Evolutionary conservation across 352 stramenopile species (phyloP).

Genomic region (Phytophthora megakarya): DNA sequence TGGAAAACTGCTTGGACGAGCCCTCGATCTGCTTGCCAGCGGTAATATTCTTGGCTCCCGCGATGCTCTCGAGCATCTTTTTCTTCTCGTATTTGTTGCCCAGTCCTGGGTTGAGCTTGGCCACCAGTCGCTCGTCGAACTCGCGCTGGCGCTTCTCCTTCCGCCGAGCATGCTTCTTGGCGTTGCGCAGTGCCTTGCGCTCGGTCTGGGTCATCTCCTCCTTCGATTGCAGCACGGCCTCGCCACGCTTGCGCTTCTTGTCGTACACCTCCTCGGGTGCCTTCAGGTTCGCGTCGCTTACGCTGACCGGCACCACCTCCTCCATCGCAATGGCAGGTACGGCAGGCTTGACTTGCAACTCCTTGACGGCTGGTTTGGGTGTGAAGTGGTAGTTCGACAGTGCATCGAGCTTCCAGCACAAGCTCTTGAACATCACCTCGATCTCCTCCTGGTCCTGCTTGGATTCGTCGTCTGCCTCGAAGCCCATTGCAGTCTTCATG

Average conservation of each 20-base stretch:
- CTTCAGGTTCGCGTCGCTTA: constrained; percentile 86
- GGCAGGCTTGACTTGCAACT: constrained; percentile 85
- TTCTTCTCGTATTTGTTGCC: constrained; percentile 97
- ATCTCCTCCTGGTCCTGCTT: constrained; percentile 95
- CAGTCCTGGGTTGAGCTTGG: constrained; percentile 93
- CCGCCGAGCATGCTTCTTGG: constrained; percentile 91
- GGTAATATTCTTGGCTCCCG: constrained; percentile 83
- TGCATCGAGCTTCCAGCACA: constrained; percentile 95
- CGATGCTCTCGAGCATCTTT: constrained; percentile 87
- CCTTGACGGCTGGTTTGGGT: constrained; percentile 92
- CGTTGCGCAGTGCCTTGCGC: constrained; percentile 82
- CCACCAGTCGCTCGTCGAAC: constrained; percentile 92
- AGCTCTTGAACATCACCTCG: constrained; percentile 93
- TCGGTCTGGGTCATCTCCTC: constrained; percentile 90
- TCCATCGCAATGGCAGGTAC: constrained; percentile 87
- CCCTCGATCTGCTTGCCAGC: constrained; percentile 82
- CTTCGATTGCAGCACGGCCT: constrained; percentile 78
- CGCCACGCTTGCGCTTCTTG: constrained; percentile 88
- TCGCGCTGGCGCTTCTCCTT: constrained; percentile 91
- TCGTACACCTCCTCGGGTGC: constrained; percentile 85
- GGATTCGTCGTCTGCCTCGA: constrained; percentile 91
- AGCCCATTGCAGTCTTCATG: constrained; percentile 94
- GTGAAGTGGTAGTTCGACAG: constrained; percentile 97
- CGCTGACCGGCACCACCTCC: constrained; percentile 81
- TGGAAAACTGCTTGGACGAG: constrained; percentile 85